Percentiles rank a stretch among this genome's conserved stretches.
Conservation (phyloP, 352 stramenopile species). For the Globisporangium cystogenes region DNA sequence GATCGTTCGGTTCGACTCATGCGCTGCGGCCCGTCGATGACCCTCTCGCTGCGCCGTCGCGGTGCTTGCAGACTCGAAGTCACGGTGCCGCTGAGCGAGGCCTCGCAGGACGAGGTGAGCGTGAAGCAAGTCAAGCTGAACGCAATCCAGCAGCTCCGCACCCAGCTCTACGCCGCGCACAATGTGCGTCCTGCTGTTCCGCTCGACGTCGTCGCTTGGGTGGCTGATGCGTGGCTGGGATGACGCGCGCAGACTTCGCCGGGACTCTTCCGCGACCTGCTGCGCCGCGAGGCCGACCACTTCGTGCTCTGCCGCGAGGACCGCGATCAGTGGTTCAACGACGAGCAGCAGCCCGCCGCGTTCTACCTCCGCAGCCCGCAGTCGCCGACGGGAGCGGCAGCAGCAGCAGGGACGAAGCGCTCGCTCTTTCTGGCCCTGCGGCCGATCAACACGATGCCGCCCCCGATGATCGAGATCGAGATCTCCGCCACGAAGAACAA, state of each 20-base stretch:
- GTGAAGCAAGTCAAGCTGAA: slow-evolving; percentile 58
- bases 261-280: slow-evolving; percentile 19
- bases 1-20: not conserved
- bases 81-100: slow-evolving; percentile 29
- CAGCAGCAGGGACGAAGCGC: slow-evolving; percentile 9
- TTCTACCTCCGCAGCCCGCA: slow-evolving; percentile 26
- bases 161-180: slow-evolving; percentile 15
- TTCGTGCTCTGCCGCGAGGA: slow-evolving; percentile 41
- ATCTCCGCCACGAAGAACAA: slow-evolving; percentile 72
- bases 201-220: not conserved
- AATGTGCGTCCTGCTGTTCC: slow-evolving; percentile 5
- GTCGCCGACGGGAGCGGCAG: not conserved
- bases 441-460: slow-evolving; percentile 49
- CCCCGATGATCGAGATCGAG: slow-evolving; percentile 47
- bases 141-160: slow-evolving; percentile 44
- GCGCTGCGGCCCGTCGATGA: not conserved
- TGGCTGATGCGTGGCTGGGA: not conserved
- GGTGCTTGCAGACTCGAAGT: slow-evolving; percentile 20
- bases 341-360: slow-evolving; percentile 41
- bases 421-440: slow-evolving; percentile 26
- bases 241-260: slow-evolving; percentile 2
- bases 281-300: slow-evolving; percentile 32
- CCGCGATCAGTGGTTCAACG: slow-evolving; percentile 39
- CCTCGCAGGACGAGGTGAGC: slow-evolving; percentile 25
- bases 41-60: not conserved